These are phyloP conservation scores for Spathaspora girioi DNA, from an alignment of 805 yeast species.

Conservation along the genomic window DNA sequence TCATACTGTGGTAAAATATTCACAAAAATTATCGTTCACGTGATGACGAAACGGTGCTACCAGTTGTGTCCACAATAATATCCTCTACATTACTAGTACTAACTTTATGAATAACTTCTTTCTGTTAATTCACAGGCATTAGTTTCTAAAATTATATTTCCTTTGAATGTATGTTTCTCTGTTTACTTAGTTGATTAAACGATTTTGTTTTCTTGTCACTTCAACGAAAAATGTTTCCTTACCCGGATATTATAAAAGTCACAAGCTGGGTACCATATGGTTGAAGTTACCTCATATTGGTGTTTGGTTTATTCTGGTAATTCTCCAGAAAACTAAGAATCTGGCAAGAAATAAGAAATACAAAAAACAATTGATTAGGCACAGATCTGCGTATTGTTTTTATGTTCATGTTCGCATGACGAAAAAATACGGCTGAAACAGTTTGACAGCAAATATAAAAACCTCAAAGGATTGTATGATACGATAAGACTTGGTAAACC, in stretches of 20 bases:
- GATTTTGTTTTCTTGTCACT: too few relatives aligned
- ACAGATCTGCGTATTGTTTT: neutral
- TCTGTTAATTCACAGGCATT: too few relatives aligned
- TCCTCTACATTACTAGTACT: too few relatives aligned
- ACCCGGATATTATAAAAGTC: too few relatives aligned
- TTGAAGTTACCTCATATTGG: neutral
- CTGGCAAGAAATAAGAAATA: neutral
- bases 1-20: neutral
- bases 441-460: neutral
- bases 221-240: too few relatives aligned
- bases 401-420: neutral
- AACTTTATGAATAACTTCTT: too few relatives aligned
- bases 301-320: neutral
- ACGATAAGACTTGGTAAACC: neutral
- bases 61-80: too few relatives aligned
- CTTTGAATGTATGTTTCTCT: too few relatives aligned
- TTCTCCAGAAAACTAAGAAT: neutral
- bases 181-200: too few relatives aligned
- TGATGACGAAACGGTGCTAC: too few relatives aligned
- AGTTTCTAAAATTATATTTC: too few relatives aligned
- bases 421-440: neutral
- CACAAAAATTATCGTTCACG: neutral
- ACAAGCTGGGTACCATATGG: too few relatives aligned
- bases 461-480: neutral
- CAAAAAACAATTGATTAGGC: neutral